Base-by-base conservation (phyloP, 2,329 filamentous ascomycete genomes). In the Hypoxylon sp. region DNA sequence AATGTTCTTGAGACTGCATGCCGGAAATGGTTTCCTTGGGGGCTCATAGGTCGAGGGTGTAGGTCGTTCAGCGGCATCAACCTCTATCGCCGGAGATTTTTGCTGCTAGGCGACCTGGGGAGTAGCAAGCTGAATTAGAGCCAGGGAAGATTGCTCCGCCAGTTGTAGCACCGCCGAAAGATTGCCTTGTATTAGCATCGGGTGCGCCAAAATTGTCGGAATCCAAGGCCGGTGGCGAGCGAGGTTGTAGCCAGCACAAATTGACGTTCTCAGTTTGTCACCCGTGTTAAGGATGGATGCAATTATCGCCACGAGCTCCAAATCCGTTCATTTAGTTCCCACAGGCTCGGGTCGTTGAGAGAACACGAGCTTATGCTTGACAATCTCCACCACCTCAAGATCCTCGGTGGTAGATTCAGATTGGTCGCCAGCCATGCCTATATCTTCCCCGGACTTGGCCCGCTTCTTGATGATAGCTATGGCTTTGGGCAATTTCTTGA, bases 361-460 rank as follows among this genome's bases (percentile, higher is more conserved):
- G 78, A 98, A 98, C 47, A 97, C 79, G 69, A 98, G 81, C 81
- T 97, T 97, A 75, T 90, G 91, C 80, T 89, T 91, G 67, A 98
- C 84, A 70, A 98, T 87, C 77, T 97, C 94, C 53, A 93, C 88
- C 68, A 98, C 86, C 79, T 97, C 93, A 54, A 97, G 75, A 58
- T 89, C 86, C 59, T 81, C 80, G 3, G 66, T 75, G n/a, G 46
- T 65, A 59, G 73, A 68, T 47, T 73, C 75, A 13, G 71, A 70
- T 30, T 57, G 72, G 49, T 65, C 70, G 48, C 68, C 74, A 62
- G 77, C 79, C 76, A 80, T 85, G 71, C 84, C 80, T 28, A 91
- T 78, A 19, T 70, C 70, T 19, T 70, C 73, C 4, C 77, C 81
- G 50, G 66, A 72, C 6, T 68, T 69, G 19, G 72, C 74, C 59